Evolutionary conservation across 2,329 filamentous ascomycete genomes (phyloP).

Genomic region (Xylariaceae sp.): DNA sequence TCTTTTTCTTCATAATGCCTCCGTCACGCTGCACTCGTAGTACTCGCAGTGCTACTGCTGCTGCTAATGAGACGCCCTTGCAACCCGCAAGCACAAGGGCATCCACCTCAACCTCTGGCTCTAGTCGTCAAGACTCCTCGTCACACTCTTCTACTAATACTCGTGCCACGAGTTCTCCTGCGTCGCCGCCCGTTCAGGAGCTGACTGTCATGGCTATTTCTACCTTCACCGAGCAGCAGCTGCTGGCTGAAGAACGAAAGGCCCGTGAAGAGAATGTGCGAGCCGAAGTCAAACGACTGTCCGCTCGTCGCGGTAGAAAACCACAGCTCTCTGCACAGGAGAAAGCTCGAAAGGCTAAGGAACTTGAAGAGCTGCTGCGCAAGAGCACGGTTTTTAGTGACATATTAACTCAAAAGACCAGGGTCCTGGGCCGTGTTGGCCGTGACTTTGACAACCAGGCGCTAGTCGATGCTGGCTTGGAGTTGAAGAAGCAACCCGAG

Average conservation of each 20-base stretch:
- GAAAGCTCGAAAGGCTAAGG: constrained; percentile 52
- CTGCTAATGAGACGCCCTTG: background rate
- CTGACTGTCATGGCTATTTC: constrained; percentile 26
- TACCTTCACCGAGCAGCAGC: constrained; percentile 30
- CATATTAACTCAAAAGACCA: constrained; percentile 58
- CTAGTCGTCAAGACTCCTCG: constrained; percentile 18
- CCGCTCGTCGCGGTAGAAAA: constrained; percentile 39
- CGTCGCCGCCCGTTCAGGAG: constrained; percentile 23
- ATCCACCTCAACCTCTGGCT: constrained; percentile 17
- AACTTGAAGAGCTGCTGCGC: constrained; percentile 54
- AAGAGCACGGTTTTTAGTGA: constrained; percentile 58
- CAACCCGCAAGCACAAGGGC: constrained; percentile 21
- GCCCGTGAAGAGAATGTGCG: constrained; percentile 44
- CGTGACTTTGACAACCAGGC: constrained; percentile 55
- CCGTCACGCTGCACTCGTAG: background rate
- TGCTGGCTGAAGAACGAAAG: constrained; percentile 43
- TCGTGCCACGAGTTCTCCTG: constrained; percentile 19
- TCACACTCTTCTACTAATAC: constrained; percentile 12
- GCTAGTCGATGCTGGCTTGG: constrained; percentile 60
- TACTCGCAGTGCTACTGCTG: no score
- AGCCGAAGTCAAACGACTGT: constrained; percentile 40
- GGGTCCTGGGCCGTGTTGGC: constrained; percentile 57
- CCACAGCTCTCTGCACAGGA: constrained; percentile 47
- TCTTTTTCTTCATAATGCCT: background rate
- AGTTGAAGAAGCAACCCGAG: constrained; percentile 79